These are phyloP conservation scores for Rhodosporidiobolus odoratus DNA, from an alignment of 768 basidiomycete species.

Conservation along the genomic window DNA sequence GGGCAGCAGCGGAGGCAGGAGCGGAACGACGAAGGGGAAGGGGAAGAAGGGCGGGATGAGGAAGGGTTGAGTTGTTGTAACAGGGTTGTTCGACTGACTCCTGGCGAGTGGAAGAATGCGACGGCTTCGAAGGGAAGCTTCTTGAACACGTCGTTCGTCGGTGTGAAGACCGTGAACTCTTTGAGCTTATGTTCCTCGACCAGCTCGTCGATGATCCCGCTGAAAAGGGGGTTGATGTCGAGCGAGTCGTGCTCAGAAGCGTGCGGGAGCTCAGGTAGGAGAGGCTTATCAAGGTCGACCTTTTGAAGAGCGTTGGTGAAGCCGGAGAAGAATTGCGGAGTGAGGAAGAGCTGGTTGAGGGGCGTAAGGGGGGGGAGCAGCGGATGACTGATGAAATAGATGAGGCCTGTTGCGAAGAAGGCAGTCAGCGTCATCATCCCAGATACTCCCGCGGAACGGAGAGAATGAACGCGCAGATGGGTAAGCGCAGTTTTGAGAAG, in stretches of 20 bases:
- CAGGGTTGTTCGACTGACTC: too few species aligned
- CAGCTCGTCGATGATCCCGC: conserved; percentile 25
- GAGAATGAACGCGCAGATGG: too few species aligned
- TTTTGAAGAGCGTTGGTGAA: conserved; percentile 47
- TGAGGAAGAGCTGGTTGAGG: conserved; percentile 46
- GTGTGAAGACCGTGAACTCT: conserved; percentile 28
- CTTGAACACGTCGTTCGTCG: conserved; percentile 21
- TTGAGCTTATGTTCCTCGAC: conserved; percentile 40
- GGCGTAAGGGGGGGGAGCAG: conserved; percentile 47
- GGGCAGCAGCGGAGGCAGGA: too few species aligned
- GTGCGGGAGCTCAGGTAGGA: conserved; percentile 13
- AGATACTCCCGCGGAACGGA: too few species aligned
- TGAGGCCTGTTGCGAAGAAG: conserved; percentile 19
- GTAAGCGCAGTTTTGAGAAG: too few species aligned
- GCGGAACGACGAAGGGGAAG: too few species aligned
- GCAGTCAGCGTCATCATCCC: too few species aligned
- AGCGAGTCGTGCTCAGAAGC: conserved; percentile 7
- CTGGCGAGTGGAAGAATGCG: conserved; percentile 48
- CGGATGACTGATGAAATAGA: conserved; percentile 45
- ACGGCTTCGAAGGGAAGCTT: conserved; percentile 40
- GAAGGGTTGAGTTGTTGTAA: too few species aligned
- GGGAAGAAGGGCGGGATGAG: too few species aligned
- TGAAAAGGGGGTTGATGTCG: conserved; percentile 37
- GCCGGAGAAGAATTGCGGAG: conserved; percentile 47
- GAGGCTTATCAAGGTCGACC: conserved; percentile 40